Conservation (phyloP, 164 flowering plant species). For the Tetracentron sinense region DNA sequence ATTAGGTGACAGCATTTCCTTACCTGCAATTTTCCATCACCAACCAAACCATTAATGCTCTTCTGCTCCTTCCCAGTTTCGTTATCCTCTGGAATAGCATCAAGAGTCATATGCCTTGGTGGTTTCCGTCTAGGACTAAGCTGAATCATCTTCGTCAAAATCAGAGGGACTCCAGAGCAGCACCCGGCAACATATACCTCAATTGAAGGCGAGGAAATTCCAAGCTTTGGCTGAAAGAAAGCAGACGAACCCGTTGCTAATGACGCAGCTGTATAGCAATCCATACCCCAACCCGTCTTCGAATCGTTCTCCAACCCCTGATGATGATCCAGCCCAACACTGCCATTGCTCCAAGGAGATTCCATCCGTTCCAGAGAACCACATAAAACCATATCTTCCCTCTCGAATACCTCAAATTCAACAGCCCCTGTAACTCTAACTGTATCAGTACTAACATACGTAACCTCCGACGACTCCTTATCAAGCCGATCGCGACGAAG, state of each 20-base stretch:
- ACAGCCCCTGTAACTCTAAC: slow-evolving; percentile 59
- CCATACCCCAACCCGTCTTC: slow-evolving; percentile 71
- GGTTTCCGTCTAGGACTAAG: slow-evolving; percentile 60
- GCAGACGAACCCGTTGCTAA: slow-evolving; percentile 37
- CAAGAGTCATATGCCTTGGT: slow-evolving; percentile 42
- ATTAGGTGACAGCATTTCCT: background rate
- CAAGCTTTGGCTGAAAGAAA: slow-evolving; percentile 58
- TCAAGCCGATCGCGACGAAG: slow-evolving; percentile 79
- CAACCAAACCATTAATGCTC: slow-evolving; percentile 28
- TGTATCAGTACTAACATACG: slow-evolving; percentile 79
- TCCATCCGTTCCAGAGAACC: slow-evolving; percentile 70
- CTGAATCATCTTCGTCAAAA: slow-evolving; percentile 66
- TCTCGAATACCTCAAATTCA: slow-evolving; percentile 78
- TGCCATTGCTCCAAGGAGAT: slow-evolving; percentile 37
- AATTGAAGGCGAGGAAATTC: slow-evolving; percentile 56
- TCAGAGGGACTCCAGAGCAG: slow-evolving; percentile 69
- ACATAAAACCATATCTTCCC: slow-evolving; percentile 56
- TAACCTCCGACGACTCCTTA: slow-evolving; percentile 70
- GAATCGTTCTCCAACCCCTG: slow-evolving; percentile 34
- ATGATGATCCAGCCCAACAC: slow-evolving; percentile 13
- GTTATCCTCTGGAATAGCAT: slow-evolving; percentile 88
- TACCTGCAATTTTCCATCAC: slow-evolving; percentile 52
- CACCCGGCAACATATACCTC: slow-evolving; percentile 95
- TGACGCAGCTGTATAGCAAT: slow-evolving; percentile 52
- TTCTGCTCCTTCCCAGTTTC: slow-evolving; percentile 51